These are phyloP conservation scores for Blastosporella zonata DNA, from an alignment of 1,284 basidiomycete genomes.

Conservation along the genomic window DNA sequence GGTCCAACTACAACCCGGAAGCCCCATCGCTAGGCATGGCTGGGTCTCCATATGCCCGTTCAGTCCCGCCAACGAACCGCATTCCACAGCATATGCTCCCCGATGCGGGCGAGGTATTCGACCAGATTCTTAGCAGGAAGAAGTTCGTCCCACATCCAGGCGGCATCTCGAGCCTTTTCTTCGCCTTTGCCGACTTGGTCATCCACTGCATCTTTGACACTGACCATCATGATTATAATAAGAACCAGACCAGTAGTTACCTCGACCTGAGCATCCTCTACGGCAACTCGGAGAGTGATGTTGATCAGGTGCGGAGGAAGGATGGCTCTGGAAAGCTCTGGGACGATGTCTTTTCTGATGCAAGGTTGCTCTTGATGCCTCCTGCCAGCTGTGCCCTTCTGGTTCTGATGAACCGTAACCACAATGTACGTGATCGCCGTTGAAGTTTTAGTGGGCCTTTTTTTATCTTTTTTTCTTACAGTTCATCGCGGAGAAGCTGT, in stretches of 20 bases:
- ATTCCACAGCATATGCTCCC: slow-evolving; percentile 52
- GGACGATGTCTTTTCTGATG: slow-evolving; percentile 70
- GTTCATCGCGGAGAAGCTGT: slow-evolving; percentile 70
- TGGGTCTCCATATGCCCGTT: slow-evolving; percentile 67
- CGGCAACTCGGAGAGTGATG: slow-evolving; percentile 52
- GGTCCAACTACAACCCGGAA: slow-evolving; percentile 56
- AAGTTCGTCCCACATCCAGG: slow-evolving; percentile 52
- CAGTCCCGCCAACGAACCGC: slow-evolving; percentile 54
- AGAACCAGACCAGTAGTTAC: slow-evolving; percentile 73
- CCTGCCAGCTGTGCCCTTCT: slow-evolving; percentile 68
- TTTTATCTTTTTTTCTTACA: slow-evolving; percentile 25
- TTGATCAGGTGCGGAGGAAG: slow-evolving; percentile 50
- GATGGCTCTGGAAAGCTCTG: slow-evolving; percentile 66
- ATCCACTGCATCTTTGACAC: slow-evolving; percentile 77
- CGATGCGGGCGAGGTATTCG: slow-evolving; percentile 69
- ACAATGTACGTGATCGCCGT: slow-evolving; percentile 54
- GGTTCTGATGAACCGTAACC: slow-evolving; percentile 70
- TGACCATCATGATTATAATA: slow-evolving; percentile 45
- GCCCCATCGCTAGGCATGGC: slow-evolving; percentile 58
- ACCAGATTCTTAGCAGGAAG: slow-evolving; percentile 62
- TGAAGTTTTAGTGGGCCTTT: slow-evolving; percentile 7
- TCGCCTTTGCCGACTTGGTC: slow-evolving; percentile 75
- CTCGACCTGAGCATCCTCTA: slow-evolving; percentile 78
- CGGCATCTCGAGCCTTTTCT: slow-evolving; percentile 67
- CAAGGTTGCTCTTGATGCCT: slow-evolving; percentile 70